Percentiles rank a stretch among this genome's conserved stretches.
phyloP scores from a whole-genome alignment of 2,329 filamentous ascomycete species.

The Lomentospora prolificans region DNA sequence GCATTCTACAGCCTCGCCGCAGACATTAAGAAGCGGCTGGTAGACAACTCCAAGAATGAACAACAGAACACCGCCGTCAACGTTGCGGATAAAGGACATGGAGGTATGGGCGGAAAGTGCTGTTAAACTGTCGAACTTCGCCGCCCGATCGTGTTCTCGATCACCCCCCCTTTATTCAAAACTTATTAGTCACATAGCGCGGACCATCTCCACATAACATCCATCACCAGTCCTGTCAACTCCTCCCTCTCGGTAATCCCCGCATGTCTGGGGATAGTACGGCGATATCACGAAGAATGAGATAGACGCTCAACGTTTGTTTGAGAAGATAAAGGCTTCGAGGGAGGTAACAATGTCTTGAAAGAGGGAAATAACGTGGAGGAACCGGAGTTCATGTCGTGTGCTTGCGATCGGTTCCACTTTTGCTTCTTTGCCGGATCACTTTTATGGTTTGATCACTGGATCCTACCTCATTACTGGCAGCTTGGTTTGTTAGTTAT shows the following conservation, averaged over 20 bases:
- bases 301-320: neutral
- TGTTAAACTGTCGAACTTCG: conserved; percentile 50
- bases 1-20: conserved; percentile 91
- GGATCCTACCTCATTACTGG: conserved; percentile 3
- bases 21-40: conserved; percentile 97
- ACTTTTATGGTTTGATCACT: conserved; percentile 2
- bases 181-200: neutral
- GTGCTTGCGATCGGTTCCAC: neutral
- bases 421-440: neutral
- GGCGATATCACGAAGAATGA: neutral
- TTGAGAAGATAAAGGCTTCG: neutral
- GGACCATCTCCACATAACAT: neutral
- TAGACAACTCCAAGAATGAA: conserved; percentile 79
- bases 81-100: conserved; percentile 53
- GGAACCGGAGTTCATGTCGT: neutral
- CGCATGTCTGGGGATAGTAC: neutral
- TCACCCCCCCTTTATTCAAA: neutral
- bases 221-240: neutral
- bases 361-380: neutral
- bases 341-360: neutral
- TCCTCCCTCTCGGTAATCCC: neutral
- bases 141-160: too few relatives aligned
- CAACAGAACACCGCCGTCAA: conserved; percentile 53
- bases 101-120: conserved; percentile 57
- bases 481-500: conserved; percentile 1